Conservation (phyloP, 2,329 filamentous ascomycete species). For the Sphaerulina vaccinii region DNA sequence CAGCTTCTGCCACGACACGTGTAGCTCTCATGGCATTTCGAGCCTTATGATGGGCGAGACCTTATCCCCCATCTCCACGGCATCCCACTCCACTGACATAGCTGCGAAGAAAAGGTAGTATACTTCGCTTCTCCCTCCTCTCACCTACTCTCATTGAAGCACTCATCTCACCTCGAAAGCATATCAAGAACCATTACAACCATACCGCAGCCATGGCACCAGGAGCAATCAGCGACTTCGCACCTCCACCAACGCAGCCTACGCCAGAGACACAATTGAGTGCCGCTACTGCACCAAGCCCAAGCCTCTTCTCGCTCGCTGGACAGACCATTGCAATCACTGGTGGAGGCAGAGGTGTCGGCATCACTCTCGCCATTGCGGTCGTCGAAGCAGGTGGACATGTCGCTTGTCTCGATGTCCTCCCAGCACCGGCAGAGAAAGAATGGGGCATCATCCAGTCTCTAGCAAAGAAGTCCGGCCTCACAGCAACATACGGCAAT, state of each 20-base stretch:
- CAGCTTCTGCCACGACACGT: conserved; percentile 6
- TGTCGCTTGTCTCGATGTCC: conserved; percentile 36
- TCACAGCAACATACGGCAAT: conserved; percentile 67
- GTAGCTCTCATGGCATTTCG: conserved; percentile 6
- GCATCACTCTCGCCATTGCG: conserved; percentile 33
- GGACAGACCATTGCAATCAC: conserved; percentile 32
- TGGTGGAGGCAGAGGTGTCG: conserved; percentile 34
- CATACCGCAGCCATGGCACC: conserved; percentile 23
- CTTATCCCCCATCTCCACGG: background rate
- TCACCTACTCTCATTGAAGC: background rate
- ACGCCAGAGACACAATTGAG: conserved; percentile 29
- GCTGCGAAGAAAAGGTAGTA: background rate
- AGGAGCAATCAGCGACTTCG: conserved; percentile 28
- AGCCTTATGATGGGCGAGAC: background rate
- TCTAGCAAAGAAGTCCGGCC: conserved; percentile 59
- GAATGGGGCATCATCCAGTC: conserved; percentile 63
- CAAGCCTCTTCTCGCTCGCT: conserved; percentile 28
- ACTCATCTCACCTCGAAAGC: background rate
- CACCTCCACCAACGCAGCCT: conserved; percentile 17
- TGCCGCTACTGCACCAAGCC: conserved; percentile 26
- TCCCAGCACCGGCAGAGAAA: conserved; percentile 56
- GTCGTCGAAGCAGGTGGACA: conserved; percentile 33
- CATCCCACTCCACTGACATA: conserved; percentile 1
- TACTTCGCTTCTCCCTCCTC: background rate
- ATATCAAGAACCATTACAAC: background rate